Conservation (phyloP, 768 basidiomycete genomes). For the Coprinopsis sp. region DNA sequence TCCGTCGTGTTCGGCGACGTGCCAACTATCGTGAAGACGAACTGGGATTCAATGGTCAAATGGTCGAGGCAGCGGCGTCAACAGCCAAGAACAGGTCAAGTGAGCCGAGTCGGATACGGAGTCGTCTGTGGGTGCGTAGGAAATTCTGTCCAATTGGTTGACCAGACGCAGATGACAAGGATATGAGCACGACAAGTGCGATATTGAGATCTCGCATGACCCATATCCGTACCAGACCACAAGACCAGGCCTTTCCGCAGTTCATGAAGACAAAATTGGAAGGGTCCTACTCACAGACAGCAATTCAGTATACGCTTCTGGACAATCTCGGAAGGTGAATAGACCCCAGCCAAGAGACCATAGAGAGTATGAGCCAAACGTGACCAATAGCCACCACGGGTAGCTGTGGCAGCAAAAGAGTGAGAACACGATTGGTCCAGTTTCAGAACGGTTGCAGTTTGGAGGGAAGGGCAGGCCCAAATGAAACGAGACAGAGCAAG, state of each 20-base stretch:
- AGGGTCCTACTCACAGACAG: slow-evolving; percentile 42
- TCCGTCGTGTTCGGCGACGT: no score
- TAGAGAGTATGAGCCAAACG: slow-evolving; percentile 76
- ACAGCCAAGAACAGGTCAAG: no score
- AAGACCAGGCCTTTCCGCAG: neutral
- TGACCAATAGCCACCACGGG: slow-evolving; percentile 81
- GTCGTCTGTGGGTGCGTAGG: no score
- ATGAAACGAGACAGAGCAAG: neutral
- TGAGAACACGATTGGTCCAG: neutral
- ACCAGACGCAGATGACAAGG: no score
- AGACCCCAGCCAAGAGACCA: slow-evolving; percentile 75
- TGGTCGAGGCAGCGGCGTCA: no score
- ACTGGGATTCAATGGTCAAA: no score
- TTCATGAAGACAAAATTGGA: slow-evolving; percentile 4
- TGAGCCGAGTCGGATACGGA: no score
- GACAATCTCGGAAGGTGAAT: slow-evolving; percentile 70
- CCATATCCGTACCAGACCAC: slow-evolving; percentile 3
- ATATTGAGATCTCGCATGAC: no score
- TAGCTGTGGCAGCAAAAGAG: slow-evolving; percentile 38
- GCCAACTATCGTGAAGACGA: no score
- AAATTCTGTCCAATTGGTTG: no score
- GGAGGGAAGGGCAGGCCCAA: neutral
- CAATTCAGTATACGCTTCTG: slow-evolving; percentile 72
- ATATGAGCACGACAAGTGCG: no score
- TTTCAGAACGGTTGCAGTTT: neutral